Evolutionary conservation across 768 basidiomycete genomes (phyloP).

Genomic region (Suillus clintonianus): DNA sequence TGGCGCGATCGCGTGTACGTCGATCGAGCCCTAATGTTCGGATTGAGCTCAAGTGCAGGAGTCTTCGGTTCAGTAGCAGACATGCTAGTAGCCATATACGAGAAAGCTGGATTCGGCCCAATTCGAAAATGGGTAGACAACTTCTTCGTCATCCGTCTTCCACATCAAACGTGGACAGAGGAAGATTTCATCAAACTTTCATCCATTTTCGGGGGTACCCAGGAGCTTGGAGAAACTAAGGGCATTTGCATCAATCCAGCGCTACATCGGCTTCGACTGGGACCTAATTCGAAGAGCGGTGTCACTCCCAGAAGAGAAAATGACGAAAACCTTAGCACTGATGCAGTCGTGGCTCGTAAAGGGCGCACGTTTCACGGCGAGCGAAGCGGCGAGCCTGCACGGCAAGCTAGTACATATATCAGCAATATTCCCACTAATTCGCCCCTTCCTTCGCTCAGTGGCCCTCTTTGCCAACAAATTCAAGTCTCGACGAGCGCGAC

Average conservation of each 20-base stretch:
- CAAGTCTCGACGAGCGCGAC: no score
- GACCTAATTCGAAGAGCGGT: no score
- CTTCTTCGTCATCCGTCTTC: constrained; percentile 31
- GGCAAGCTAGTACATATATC: no score
- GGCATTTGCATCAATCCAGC: constrained; percentile 20
- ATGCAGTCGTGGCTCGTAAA: no score
- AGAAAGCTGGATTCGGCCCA: constrained; percentile 17
- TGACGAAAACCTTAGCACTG: no score
- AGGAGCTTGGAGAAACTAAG: constrained; percentile 30
- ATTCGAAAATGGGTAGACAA: constrained; percentile 44
- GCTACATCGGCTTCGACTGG: constrained; percentile 39
- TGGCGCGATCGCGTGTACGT: constrained; percentile 35
- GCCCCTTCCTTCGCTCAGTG: no score
- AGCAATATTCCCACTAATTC: no score
- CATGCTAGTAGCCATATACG: constrained; percentile 33
- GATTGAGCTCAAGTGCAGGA: constrained; percentile 34
- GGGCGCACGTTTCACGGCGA: no score
- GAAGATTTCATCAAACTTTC: constrained; percentile 31
- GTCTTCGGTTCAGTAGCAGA: constrained; percentile 39
- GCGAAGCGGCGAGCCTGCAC: no score
- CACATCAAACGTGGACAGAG: constrained; percentile 25
- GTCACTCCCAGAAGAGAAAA: no score
- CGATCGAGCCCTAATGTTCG: constrained; percentile 35
- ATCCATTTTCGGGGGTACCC: constrained; percentile 26
- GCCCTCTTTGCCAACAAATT: no score